phyloP scores from a whole-genome alignment of 257 asterid genomes.

The Plantago major region DNA sequence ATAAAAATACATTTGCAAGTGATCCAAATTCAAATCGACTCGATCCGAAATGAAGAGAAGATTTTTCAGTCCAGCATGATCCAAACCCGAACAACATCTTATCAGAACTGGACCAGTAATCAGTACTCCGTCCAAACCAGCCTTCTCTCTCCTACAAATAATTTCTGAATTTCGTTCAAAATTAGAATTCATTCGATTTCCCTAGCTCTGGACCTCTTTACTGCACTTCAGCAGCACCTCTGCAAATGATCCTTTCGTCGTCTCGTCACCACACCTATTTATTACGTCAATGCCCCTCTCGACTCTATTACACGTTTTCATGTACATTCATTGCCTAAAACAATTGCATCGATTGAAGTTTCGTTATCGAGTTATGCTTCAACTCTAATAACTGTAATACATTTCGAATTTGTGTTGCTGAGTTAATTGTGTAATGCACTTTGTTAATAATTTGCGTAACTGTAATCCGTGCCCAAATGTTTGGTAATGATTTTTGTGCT shows the following conservation, averaged over 20 bases:
- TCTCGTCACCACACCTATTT: constrained; percentile 92
- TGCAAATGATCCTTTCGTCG: constrained; percentile 36
- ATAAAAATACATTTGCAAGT: too few relatives aligned
- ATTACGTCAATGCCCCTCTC: constrained; percentile 98
- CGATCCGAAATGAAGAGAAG: too few relatives aligned
- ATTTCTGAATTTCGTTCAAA: constrained; percentile 20
- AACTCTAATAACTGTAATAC: too few relatives aligned
- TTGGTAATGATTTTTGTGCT: too few relatives aligned
- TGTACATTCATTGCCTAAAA: constrained; percentile 33
- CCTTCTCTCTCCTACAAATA: constrained; percentile 42
- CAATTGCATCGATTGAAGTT: not conserved
- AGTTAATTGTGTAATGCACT: too few relatives aligned
- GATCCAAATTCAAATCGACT: too few relatives aligned
- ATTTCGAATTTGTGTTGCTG: too few relatives aligned
- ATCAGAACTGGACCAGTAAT: too few relatives aligned
- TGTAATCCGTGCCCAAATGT: too few relatives aligned
- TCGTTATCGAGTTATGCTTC: not conserved
- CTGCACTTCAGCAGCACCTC: constrained; percentile 51
- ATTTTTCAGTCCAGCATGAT: too few relatives aligned
- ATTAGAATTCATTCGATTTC: constrained; percentile 10
- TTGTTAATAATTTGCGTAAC: too few relatives aligned
- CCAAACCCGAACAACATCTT: too few relatives aligned
- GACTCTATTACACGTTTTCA: constrained; percentile 96
- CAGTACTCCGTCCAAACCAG: constrained; percentile 55
- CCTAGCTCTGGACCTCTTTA: constrained; percentile 23